phyloP scores from a whole-genome alignment of 106 monocot species.

The Platanthera zijinensis region DNA sequence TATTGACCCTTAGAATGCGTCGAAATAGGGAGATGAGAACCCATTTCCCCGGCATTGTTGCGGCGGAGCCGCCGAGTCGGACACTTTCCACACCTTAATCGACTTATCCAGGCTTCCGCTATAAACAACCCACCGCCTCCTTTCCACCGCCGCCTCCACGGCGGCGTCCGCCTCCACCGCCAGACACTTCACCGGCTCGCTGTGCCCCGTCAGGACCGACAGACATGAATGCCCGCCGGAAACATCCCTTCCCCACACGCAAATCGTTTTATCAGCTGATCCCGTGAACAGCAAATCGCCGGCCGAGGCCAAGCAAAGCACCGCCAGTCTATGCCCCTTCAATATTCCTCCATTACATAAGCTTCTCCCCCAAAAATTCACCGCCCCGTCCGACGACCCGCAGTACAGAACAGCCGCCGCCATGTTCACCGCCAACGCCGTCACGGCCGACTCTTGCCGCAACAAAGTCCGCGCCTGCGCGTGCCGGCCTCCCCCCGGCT shows the following conservation, averaged over 20 bases:
- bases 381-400: conserved; percentile 54
- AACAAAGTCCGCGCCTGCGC: conserved; percentile 26
- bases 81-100: conserved; percentile 28
- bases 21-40: no score
- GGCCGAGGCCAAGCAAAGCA: conserved; percentile 49
- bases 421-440: conserved; percentile 36
- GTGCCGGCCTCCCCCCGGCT: conserved; percentile 28
- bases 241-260: conserved; percentile 37
- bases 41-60: no score
- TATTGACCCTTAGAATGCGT: no score
- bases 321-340: conserved; percentile 43
- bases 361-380: conserved; percentile 32
- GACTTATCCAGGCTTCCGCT: conserved; percentile 56
- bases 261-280: conserved; percentile 52
- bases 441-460: conserved; percentile 47
- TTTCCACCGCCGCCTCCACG: not conserved
- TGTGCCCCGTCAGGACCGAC: conserved; percentile 26
- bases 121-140: conserved; percentile 29
- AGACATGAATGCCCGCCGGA: conserved; percentile 21
- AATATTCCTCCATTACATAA: conserved; percentile 14
- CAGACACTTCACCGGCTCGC: conserved; percentile 31
- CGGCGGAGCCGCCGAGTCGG: not conserved
- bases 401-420: conserved; percentile 36
- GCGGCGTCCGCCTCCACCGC: conserved; percentile 17
- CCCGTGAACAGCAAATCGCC: conserved; percentile 41